Evolutionary conservation across 2,329 filamentous ascomycete species (phyloP), one percentile per base, ranked within the genome.

Genomic region (Ceratocystiopsis brevicomis): DNA sequence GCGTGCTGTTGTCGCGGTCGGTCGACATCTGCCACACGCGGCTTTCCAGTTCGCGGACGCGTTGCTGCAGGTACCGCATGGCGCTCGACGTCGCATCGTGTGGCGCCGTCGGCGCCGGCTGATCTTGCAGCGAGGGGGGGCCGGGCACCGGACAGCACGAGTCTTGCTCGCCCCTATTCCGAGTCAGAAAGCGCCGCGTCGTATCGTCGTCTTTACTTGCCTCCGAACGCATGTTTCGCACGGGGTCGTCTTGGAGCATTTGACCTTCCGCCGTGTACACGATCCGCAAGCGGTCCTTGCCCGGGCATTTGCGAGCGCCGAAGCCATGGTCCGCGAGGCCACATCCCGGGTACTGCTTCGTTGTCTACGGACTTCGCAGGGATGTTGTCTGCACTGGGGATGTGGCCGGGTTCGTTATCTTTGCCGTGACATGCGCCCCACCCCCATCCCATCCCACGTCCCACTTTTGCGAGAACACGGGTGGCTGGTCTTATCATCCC

Each of bases 251-350:
- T 54, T 54, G 42, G 48, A 51, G 39, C 53, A 54, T 35, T 46
- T 47, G 13, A 54, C 51, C 21, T 54, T 53, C 5, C 52, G 46
- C 5, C 52, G 50, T 2, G 51, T 53, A 32, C 52, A 54, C 1
- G 49, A 34, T 3, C 41, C 44, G 39, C 50, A 53, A n/a, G 51
- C 48, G 14, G 49, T 47, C 21, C 42, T 43, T 6, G 40, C 38
- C 15, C 47, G 47, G 32, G n/a, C 6, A 14, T 9, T 17, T 4
- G 17, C 19, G 17, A 8, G 19, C 30, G 25, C 8, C 25, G 25
- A 30, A 30, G 25, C 10, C 25, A 30, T 30, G 6, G 25, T 30
- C n/a, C n/a, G n/a, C n/a, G n/a, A n/a, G n/a, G n/a, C n/a, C n/a
- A n/a, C n/a, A n/a, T n/a, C n/a, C n/a, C n/a, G n/a, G n/a, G n/a